Evolutionary conservation across 2,329 filamentous ascomycete genomes (phyloP).

Genomic region (Dactylellina sp.): DNA sequence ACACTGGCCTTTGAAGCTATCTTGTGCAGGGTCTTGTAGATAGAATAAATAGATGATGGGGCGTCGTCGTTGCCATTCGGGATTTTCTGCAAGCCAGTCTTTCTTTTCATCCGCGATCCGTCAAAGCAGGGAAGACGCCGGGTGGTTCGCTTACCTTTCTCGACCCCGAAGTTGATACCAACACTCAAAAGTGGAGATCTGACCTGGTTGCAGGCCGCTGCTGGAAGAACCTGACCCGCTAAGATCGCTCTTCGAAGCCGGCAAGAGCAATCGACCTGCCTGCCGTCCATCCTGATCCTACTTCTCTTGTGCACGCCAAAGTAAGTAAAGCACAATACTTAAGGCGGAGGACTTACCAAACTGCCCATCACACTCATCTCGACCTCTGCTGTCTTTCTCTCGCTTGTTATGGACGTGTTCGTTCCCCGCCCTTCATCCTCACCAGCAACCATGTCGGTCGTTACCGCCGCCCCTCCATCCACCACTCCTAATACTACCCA

Average conservation of each 20-base stretch:
- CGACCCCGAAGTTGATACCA: conserved; percentile 9
- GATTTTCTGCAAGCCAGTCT: conserved; percentile 8
- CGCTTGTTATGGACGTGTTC: not conserved
- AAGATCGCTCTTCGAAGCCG: conserved; percentile 8
- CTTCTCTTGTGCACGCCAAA: too few species aligned
- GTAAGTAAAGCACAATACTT: too few species aligned
- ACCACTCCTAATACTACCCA: conserved; percentile 2
- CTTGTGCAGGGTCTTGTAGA: not conserved
- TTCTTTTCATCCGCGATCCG: conserved; percentile 17
- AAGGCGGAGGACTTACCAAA: too few species aligned
- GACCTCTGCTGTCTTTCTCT: conserved; percentile 6
- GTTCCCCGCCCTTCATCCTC: conserved; percentile 24
- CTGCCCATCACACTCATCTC: not conserved
- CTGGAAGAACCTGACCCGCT: conserved; percentile 23
- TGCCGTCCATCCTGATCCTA: too few species aligned
- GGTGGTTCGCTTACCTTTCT: conserved; percentile 43
- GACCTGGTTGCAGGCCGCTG: conserved; percentile 20
- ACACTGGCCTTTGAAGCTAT: conserved; percentile 23
- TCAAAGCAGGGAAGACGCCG: conserved; percentile 24
- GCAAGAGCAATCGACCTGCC: too few species aligned
- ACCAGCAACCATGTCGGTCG: conserved; percentile 39
- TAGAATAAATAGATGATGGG: conserved; percentile 38
- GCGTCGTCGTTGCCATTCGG: conserved; percentile 22
- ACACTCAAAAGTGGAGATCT: conserved; percentile 26
- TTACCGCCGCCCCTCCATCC: not conserved